Conservation (phyloP, 345 rosid species). For the Laguncularia racemosa region DNA sequence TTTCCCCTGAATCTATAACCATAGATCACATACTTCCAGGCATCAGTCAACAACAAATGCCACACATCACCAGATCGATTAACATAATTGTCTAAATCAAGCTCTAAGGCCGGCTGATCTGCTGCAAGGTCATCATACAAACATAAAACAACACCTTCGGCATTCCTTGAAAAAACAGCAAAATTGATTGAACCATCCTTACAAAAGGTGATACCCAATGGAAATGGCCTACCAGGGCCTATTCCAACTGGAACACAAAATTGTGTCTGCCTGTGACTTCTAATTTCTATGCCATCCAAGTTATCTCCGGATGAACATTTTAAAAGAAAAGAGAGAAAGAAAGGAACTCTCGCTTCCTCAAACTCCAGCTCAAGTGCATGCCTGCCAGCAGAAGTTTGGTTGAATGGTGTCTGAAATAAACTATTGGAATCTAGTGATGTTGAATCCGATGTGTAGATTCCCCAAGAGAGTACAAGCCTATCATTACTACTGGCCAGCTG, state of each 20-base stretch:
- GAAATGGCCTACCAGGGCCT: conserved; percentile 54
- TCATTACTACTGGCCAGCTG: conserved; percentile 23
- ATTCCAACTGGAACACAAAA: conserved; percentile 87
- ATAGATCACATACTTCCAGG: conserved; percentile 47
- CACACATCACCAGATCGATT: conserved; percentile 83
- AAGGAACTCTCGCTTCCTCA: conserved; percentile 56
- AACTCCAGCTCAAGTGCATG: conserved; percentile 57
- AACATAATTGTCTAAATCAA: conserved; percentile 83
- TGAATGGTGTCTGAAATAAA: conserved; percentile 33
- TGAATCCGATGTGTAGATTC: conserved; percentile 62
- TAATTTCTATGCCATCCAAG: conserved; percentile 35
- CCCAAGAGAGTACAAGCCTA: conserved; percentile 53
- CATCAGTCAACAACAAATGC: conserved; percentile 61
- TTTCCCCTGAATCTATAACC: conserved; percentile 55
- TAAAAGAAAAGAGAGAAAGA: conserved; percentile 67
- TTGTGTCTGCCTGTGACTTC: conserved; percentile 41
- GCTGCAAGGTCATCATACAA: conserved; percentile 46
- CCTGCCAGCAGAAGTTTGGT: conserved; percentile 28
- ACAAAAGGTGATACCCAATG: conserved; percentile 71
- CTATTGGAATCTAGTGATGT: conserved; percentile 34
- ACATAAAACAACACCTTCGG: conserved; percentile 54
- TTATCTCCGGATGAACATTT: conserved; percentile 28
- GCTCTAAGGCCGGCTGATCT: conserved; percentile 69
- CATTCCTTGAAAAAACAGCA: conserved; percentile 58
- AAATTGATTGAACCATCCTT: conserved; percentile 62